Evolutionary conservation across 306 rosid species (phyloP).

Genomic region (Carpinus viminea): DNA sequence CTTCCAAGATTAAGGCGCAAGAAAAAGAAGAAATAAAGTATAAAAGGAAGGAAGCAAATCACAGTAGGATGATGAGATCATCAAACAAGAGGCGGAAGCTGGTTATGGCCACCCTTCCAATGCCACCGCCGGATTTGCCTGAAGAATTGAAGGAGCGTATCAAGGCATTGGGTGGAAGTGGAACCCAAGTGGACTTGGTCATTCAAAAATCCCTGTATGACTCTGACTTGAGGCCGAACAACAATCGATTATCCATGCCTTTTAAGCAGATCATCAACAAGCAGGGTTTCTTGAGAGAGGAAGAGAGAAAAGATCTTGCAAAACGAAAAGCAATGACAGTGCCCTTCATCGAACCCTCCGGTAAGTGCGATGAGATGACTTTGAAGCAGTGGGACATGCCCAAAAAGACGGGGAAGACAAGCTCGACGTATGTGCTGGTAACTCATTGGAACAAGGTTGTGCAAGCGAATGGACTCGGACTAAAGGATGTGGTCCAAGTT

Average conservation of each 20-base stretch:
- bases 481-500: background rate
- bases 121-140: background rate
- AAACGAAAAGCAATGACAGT: background rate
- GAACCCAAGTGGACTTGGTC: background rate
- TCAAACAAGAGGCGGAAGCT: background rate
- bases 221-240: background rate
- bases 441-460: background rate
- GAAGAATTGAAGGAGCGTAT: background rate
- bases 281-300: background rate
- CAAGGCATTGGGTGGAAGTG: background rate
- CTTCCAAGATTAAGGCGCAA: no score
- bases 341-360: background rate
- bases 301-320: background rate
- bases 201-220: background rate
- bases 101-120: background rate
- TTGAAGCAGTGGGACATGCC: conserved; percentile 3
- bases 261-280: background rate
- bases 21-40: no score
- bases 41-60: no score
- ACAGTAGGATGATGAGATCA: no score
- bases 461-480: background rate
- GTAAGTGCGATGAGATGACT: no score
- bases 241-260: background rate
- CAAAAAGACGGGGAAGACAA: background rate
- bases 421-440: background rate